phyloP scores from a whole-genome alignment of 2,329 filamentous ascomycete genomes.

The Xylariaceae sp. region DNA sequence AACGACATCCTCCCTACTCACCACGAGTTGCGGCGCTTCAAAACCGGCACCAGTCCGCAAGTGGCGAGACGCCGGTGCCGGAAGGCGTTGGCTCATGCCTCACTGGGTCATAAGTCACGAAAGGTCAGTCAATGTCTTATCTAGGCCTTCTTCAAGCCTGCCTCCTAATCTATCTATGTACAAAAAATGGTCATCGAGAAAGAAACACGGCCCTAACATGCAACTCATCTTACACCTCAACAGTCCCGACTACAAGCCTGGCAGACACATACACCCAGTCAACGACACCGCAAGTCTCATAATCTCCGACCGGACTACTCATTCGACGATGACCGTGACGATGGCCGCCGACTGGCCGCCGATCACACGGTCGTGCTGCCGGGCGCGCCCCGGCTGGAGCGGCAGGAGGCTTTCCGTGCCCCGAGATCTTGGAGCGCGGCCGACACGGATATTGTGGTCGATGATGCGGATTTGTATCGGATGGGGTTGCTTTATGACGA shows the following conservation, averaged over 20 bases:
- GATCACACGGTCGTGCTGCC: conserved; percentile 19
- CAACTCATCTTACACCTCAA: too few relatives aligned
- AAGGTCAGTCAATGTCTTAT: too few relatives aligned
- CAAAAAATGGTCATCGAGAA: too few relatives aligned
- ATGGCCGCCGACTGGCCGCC: conserved; percentile 12
- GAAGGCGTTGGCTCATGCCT: conserved; percentile 1
- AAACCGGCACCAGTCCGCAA: conserved; percentile 2
- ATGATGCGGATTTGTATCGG: conserved; percentile 25
- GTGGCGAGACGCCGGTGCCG: conserved; percentile 1
- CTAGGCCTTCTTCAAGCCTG: too few relatives aligned
- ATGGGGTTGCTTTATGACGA: conserved; percentile 27
- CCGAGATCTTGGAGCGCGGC: conserved; percentile 12
- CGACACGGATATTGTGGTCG: conserved; percentile 19
- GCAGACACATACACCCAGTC: too few relatives aligned
- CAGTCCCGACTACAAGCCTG: too few relatives aligned
- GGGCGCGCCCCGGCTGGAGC: conserved; percentile 23
- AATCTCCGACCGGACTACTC: too few relatives aligned
- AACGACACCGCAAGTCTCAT: too few relatives aligned
- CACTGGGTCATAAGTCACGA: too few relatives aligned
- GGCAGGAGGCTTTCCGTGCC: conserved; percentile 28
- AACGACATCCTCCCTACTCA: not conserved
- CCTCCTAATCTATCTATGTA: too few relatives aligned
- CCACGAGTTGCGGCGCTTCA: not conserved
- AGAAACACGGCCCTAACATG: too few relatives aligned
- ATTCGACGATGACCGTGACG: conserved; percentile 11